Evolutionary conservation across 495 filamentous ascomycete genomes (phyloP), one percentile per base, ranked within the genome.

Genomic region (Penicillium steckii): DNA sequence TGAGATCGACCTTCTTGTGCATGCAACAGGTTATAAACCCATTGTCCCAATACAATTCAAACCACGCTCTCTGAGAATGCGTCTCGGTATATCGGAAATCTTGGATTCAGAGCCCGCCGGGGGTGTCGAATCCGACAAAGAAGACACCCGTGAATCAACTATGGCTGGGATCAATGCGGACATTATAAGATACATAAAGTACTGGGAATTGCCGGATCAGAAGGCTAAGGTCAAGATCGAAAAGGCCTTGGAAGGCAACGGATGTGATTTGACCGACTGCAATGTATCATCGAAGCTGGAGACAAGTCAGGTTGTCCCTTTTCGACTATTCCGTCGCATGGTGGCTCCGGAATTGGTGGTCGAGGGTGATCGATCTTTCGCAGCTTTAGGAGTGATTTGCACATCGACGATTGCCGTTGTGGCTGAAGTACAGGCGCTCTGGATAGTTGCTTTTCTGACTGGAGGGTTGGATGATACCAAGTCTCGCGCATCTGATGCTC

Each of bases 341-440:
- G 80, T 82, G 0, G 52, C 61, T 0, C 65, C 68, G 8, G 48
- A 59, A 17, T 24, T 71, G 8, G 56, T 65, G 8, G 81, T 85
- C 3, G 72, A 85, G 3, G 80, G 74, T 2, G 72, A 77, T 26
- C 80, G 82, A 4, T 83, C 85, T 21, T 80, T 87, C 45, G 85
- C 80, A 5, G 83, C 85, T 47, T 62, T 78, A 1, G 87, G 86
- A 2, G 67, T 77, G 6, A 52, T 87, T 4, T 67, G 78, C 27
- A 79, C 77, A 46, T 80, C 86, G 26, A 73, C 76, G 8, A 80
- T 81, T 29, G 64, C 77, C 5, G 66, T 81, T 3, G 73, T 81
- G 3, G 80, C 85, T 0, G 83, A 90, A 51, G 65, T 80, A 3
- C 85, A 89, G 53, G 83, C 81, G 4, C 70, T 90, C 6, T 91